phyloP scores from a whole-genome alignment of 306 rosid genomes.

The Acmispon strigosus region DNA sequence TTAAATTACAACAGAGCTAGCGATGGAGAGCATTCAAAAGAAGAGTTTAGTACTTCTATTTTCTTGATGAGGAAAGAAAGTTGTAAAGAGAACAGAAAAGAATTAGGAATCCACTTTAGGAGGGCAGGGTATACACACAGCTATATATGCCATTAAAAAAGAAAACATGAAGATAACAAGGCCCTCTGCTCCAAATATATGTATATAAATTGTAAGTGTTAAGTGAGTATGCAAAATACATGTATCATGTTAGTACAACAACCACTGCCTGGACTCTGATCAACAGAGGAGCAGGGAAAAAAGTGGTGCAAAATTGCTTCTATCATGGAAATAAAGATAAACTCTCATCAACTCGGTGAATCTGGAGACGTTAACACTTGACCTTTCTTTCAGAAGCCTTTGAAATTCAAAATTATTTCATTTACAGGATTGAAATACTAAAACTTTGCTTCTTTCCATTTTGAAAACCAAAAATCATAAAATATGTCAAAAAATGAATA shows the following conservation, averaged over 20 bases:
- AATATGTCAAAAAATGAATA: background rate
- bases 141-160: background rate
- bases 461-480: background rate
- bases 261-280: slow-evolving; percentile 1
- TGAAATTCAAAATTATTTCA: background rate
- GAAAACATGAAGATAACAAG: background rate
- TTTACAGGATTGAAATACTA: background rate
- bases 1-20: slow-evolving; percentile 10
- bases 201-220: background rate
- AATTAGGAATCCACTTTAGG: background rate
- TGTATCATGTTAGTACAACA: slow-evolving; percentile 1
- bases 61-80: slow-evolving; percentile 1
- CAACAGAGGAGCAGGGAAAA: background rate
- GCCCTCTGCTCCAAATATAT: background rate
- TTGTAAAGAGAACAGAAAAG: background rate
- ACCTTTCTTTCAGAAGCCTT: slow-evolving; percentile 9
- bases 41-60: background rate
- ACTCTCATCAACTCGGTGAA: slow-evolving; percentile 5
- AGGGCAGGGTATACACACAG: background rate
- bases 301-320: background rate
- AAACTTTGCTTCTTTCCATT: background rate
- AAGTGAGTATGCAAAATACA: slow-evolving; percentile 8
- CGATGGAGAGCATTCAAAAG: slow-evolving; percentile 1
- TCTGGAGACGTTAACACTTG: background rate
- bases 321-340: background rate